Evolutionary conservation across 1,284 basidiomycete species (phyloP).

Genomic region (Trametes sp.): DNA sequence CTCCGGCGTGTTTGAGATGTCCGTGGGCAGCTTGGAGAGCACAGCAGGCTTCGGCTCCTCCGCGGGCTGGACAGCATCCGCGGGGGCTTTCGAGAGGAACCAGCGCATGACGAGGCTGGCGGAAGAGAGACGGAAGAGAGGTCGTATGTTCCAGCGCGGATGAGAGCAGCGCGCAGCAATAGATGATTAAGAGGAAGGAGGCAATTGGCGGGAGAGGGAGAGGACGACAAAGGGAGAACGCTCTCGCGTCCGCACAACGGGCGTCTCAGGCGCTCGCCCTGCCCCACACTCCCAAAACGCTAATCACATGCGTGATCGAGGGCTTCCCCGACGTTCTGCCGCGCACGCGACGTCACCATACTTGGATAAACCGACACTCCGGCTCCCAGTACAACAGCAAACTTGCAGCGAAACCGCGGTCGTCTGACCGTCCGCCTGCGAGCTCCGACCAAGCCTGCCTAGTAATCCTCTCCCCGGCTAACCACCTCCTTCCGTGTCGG

Average conservation of each 20-base stretch:
- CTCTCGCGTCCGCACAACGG: constrained; percentile 12
- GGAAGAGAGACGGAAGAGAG: neutral
- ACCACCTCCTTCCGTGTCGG: constrained; percentile 95
- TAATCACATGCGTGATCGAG: constrained; percentile 29
- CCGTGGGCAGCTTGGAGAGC: constrained; percentile 16
- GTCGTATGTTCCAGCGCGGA: constrained; percentile 4
- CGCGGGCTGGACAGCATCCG: constrained; percentile 16
- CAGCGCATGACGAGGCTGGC: constrained; percentile 35
- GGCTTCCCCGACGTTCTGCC: constrained; percentile 21
- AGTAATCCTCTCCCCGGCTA: constrained; percentile 92
- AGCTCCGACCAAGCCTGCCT: constrained; percentile 10
- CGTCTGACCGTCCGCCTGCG: constrained; percentile 11
- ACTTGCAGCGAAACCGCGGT: constrained; percentile 10
- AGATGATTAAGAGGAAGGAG: constrained; percentile 10
- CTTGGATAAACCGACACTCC: constrained; percentile 17
- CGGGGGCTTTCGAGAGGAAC: constrained; percentile 38
- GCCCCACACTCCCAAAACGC: constrained; percentile 12
- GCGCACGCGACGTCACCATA: constrained; percentile 18
- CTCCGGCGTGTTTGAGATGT: constrained; percentile 18
- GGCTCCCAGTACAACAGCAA: constrained; percentile 11
- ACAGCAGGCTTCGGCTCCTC: constrained; percentile 22
- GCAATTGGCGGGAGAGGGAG: constrained; percentile 13
- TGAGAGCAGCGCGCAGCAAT: neutral
- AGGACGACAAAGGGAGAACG: constrained; percentile 25
- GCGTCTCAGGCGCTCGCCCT: constrained; percentile 2